Percentiles rank a stretch among this genome's conserved stretches.
phyloP scores from a whole-genome alignment of 2,329 filamentous ascomycete genomes.

The Xylariomycetidae sp. region DNA sequence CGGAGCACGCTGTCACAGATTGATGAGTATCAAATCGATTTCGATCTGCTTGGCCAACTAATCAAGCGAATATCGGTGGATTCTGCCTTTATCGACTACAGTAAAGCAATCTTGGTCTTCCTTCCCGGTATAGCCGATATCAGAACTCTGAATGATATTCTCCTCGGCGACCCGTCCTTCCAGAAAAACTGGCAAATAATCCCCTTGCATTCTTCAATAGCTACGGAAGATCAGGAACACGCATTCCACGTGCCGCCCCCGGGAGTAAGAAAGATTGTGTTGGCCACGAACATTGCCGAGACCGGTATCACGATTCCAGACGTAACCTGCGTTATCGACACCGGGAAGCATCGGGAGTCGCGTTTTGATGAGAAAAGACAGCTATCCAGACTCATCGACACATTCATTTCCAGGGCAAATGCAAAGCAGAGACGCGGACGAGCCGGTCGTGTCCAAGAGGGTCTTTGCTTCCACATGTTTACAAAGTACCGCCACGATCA shows the following conservation, averaged over 20 bases:
- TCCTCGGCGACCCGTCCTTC: slow-evolving; percentile 74
- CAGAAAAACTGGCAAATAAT: slow-evolving; percentile 77
- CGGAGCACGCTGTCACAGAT: slow-evolving; percentile 69
- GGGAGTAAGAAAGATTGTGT: slow-evolving; percentile 84
- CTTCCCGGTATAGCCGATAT: slow-evolving; percentile 94
- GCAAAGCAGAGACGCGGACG: slow-evolving; percentile 91
- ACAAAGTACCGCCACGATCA: slow-evolving; percentile 85
- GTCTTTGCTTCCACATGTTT: slow-evolving; percentile 93
- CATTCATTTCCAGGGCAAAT: slow-evolving; percentile 92
- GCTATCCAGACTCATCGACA: slow-evolving; percentile 83
- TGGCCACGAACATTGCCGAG: slow-evolving; percentile 97
- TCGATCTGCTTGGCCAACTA: slow-evolving; percentile 76
- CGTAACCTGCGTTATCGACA: slow-evolving; percentile 94
- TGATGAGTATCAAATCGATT: slow-evolving; percentile 90
- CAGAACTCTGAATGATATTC: slow-evolving; percentile 77
- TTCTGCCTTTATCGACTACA: slow-evolving; percentile 63
- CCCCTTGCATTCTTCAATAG: slow-evolving; percentile 88
- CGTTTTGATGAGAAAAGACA: slow-evolving; percentile 91
- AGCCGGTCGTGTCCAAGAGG: slow-evolving; percentile 92
- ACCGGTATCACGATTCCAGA: slow-evolving; percentile 98
- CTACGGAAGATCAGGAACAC: slow-evolving; percentile 91
- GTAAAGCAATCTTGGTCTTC: slow-evolving; percentile 90
- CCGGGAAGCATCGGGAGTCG: slow-evolving; percentile 97
- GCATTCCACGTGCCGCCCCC: slow-evolving; percentile 82
- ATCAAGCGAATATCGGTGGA: slow-evolving; percentile 71